These are phyloP conservation scores for Pleurotus citrinopileatus DNA, from an alignment of 768 basidiomycete genomes.

Conservation along the genomic window DNA sequence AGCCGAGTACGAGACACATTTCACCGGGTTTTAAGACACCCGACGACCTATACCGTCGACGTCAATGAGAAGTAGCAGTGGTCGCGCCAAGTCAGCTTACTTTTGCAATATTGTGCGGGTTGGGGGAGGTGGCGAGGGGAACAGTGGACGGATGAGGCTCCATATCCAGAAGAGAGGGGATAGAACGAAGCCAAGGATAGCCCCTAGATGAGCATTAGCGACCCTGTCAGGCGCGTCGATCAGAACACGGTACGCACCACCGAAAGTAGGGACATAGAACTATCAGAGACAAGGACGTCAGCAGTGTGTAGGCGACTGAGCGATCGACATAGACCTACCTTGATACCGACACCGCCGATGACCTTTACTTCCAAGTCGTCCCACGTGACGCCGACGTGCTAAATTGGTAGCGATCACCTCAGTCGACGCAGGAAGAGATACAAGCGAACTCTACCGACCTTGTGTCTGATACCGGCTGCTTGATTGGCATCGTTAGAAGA, in stretches of 20 bases:
- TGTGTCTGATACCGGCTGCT: conserved; percentile 64
- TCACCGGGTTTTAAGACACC: conserved; percentile 76
- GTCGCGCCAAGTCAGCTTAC: too few relatives aligned
- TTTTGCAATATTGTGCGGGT: conserved; percentile 60
- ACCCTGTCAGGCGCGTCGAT: neutral
- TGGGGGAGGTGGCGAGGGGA: conserved; percentile 33
- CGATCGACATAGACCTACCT: conserved; percentile 33
- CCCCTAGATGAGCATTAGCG: conserved; percentile 34
- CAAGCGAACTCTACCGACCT: conserved; percentile 25
- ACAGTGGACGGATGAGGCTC: conserved; percentile 33
- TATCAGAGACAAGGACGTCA: conserved; percentile 17
- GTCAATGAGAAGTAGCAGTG: too few relatives aligned
- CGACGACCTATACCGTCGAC: conserved; percentile 39
- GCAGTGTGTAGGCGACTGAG: neutral
- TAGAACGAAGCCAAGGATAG: conserved; percentile 50
- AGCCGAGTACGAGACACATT: conserved; percentile 85
- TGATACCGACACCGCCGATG: conserved; percentile 50
- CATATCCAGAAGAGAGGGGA: conserved; percentile 48
- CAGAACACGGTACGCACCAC: conserved; percentile 30
- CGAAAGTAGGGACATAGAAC: conserved; percentile 61
- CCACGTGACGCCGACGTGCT: conserved; percentile 77
- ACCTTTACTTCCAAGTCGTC: conserved; percentile 64
- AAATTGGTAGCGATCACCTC: neutral
- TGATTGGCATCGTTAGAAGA: conserved; percentile 67
- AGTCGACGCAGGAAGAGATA: neutral